phyloP scores from a whole-genome alignment of 495 filamentous ascomycete genomes.

The Tuber calosporum region DNA sequence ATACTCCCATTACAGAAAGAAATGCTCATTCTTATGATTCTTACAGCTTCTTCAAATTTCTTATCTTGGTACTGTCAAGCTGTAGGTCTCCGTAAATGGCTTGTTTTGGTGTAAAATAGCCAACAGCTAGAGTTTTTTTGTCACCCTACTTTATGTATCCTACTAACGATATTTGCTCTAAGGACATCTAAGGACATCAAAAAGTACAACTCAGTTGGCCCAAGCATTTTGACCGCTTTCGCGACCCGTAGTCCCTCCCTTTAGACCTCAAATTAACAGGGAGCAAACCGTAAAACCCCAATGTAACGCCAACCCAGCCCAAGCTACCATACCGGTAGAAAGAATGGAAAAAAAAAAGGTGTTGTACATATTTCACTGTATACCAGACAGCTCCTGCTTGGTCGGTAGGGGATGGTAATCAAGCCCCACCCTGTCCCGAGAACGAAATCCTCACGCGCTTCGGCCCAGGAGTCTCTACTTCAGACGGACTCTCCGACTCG shows the following conservation, averaged over 20 bases:
- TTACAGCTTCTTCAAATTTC: too few relatives aligned
- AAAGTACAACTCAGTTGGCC: not conserved
- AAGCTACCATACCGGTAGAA: conserved; percentile 2
- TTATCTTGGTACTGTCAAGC: too few relatives aligned
- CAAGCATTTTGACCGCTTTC: not conserved
- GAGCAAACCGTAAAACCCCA: conserved; percentile 11
- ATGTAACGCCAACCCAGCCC: conserved; percentile 8
- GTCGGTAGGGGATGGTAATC: not conserved
- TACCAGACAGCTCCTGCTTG: not conserved
- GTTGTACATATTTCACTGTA: not conserved
- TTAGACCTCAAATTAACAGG: not conserved
- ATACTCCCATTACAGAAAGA: too few relatives aligned
- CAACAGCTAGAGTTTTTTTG: too few relatives aligned
- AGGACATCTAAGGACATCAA: not conserved
- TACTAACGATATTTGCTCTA: not conserved
- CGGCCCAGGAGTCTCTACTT: conserved; percentile 42
- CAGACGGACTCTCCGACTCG: conserved; percentile 42
- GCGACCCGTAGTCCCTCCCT: not conserved
- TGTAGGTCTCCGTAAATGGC: too few relatives aligned
- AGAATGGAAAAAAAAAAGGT: not conserved
- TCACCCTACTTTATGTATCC: too few relatives aligned
- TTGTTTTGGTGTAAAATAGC: too few relatives aligned
- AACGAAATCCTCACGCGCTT: conserved; percentile 42
- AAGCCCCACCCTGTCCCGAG: conserved; percentile 36
- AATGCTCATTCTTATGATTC: too few relatives aligned